Base-by-base conservation (phyloP, 2,329 filamentous ascomycete species). In the Fusarium solani-melongenae region DNA sequence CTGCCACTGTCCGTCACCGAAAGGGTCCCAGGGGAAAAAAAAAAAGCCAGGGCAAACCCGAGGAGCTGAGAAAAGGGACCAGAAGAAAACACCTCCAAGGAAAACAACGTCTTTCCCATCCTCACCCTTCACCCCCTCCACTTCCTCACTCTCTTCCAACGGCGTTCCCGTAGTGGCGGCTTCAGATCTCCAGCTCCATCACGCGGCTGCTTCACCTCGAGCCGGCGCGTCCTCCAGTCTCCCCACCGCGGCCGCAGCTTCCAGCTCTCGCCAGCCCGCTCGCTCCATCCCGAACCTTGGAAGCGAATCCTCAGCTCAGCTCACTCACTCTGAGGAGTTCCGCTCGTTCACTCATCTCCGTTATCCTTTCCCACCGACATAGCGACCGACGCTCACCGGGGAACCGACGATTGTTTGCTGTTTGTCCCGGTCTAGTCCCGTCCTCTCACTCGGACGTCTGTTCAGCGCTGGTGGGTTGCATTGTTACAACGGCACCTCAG, bases 161-260 rank as follows among this genome's bases (percentile, higher is more conserved):
- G 62, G 55, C 55, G 58, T 62, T 66, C 56, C 64, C 46, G 64
- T 69, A 67, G 67, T 67, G 65, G 66, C 72, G 65, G 70, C 68
- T 67, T 69, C 72, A 70, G 51, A 64, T 72, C 66, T 70, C 69
- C 60, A 64, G 70, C 66, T 70, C 69, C 60, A 65, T 67, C 68
- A 69, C 70, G 66, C 72, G 69, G 66, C 67, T 75, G 68, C 73
- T 74, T 75, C 73, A 76, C 69, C 70, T 72, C 53, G 62, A 74
- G 66, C 73, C 64, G 70, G 70, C 73, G 71, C 72, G 71, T 72
- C 58, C 64, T 69, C 63, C 27, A 53, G 66, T 74, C 60, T 70
- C 63, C 61, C 66, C 69, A 68, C 73, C 67, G 49, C 73, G 66
- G 63, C 66, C 67, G 68, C 65, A 74, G 59, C 65, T 72, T 58